Evolutionary conservation across 2,329 filamentous ascomycete species (phyloP).

Genomic region (Verticillium tricorpus): DNA sequence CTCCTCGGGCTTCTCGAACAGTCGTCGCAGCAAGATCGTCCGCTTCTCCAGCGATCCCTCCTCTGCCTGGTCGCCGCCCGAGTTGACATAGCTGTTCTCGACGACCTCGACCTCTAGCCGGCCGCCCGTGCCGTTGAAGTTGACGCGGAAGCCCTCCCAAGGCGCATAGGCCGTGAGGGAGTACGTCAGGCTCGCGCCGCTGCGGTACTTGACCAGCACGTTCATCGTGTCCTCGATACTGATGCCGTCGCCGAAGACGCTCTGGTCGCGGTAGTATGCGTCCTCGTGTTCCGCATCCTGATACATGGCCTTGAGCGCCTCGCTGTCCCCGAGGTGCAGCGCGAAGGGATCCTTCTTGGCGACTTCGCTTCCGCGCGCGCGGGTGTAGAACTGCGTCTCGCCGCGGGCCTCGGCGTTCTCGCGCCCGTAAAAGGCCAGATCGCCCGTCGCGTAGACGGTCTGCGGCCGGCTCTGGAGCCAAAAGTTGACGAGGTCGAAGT

Average conservation of each 20-base stretch:
- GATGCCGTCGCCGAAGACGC: slow-evolving; percentile 58
- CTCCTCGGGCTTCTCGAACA: slow-evolving; percentile 53
- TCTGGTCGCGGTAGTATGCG: slow-evolving; percentile 57
- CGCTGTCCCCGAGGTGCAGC: slow-evolving; percentile 46
- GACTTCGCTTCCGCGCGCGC: slow-evolving; percentile 44
- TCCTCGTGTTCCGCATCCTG: slow-evolving; percentile 61
- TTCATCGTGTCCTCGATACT: slow-evolving; percentile 63
- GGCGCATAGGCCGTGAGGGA: slow-evolving; percentile 57
- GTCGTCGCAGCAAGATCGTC: slow-evolving; percentile 42
- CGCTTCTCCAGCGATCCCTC: slow-evolving; percentile 49
- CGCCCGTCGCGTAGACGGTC: slow-evolving; percentile 40
- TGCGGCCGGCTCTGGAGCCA: slow-evolving; percentile 39
- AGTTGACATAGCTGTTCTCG: slow-evolving; percentile 58
- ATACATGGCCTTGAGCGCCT: slow-evolving; percentile 54
- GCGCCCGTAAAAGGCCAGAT: slow-evolving; percentile 43
- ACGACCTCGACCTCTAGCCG: slow-evolving; percentile 58
- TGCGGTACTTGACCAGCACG: slow-evolving; percentile 52
- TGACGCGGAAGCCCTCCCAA: slow-evolving; percentile 56
- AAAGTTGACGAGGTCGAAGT: slow-evolving; percentile 48
- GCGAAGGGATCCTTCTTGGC: slow-evolving; percentile 55
- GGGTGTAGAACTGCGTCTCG: slow-evolving; percentile 43
- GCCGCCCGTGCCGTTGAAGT: slow-evolving; percentile 54
- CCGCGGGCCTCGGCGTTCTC: slow-evolving; percentile 44
- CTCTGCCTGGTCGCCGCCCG: slow-evolving; percentile 50
- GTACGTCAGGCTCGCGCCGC: slow-evolving; percentile 54